These are phyloP conservation scores for Mycena citricolor DNA, from an alignment of 1,284 basidiomycete genomes.

Conservation along the genomic window DNA sequence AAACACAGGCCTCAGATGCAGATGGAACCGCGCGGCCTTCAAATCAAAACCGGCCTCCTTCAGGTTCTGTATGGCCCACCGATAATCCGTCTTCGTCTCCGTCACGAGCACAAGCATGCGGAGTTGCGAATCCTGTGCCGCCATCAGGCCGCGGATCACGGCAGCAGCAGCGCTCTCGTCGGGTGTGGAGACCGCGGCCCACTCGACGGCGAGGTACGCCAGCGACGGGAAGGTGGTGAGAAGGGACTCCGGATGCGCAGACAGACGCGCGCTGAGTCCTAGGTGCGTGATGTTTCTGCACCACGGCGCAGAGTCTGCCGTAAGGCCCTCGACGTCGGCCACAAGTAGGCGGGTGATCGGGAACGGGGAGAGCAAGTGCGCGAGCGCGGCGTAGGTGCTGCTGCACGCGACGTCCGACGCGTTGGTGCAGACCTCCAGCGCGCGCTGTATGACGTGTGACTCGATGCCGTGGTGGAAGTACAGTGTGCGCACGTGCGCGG, in stretches of 20 bases:
- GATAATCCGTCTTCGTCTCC: constrained; percentile 9
- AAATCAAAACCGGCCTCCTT: constrained; percentile 5
- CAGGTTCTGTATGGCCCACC: constrained; percentile 4
- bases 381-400: constrained; percentile 17
- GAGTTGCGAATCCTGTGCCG: neutral
- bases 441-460: constrained; percentile 21
- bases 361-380: constrained; percentile 17
- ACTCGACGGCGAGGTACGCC: constrained; percentile 5
- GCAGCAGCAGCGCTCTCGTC: too few species aligned
- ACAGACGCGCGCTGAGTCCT: constrained; percentile 1
- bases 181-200: too few species aligned
- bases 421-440: constrained; percentile 29
- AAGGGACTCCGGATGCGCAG: neutral
- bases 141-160: too few species aligned
- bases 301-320: constrained; percentile 6
- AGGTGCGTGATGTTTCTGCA: constrained; percentile 9
- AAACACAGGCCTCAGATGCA: constrained; percentile 10
- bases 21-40: constrained; percentile 1
- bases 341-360: constrained; percentile 23
- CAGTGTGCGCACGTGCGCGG: constrained; percentile 29
- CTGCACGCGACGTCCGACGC: constrained; percentile 28
- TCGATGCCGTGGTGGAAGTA: constrained; percentile 27
- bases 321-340: neutral
- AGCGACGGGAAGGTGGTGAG: constrained; percentile 4
- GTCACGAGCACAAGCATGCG: constrained; percentile 6